Percentiles rank a stretch among this genome's conserved stretches.
These are phyloP conservation scores for Kalaharituber pfeilii DNA, from an alignment of 2,329 filamentous ascomycete genomes.

Conservation along the genomic window DNA sequence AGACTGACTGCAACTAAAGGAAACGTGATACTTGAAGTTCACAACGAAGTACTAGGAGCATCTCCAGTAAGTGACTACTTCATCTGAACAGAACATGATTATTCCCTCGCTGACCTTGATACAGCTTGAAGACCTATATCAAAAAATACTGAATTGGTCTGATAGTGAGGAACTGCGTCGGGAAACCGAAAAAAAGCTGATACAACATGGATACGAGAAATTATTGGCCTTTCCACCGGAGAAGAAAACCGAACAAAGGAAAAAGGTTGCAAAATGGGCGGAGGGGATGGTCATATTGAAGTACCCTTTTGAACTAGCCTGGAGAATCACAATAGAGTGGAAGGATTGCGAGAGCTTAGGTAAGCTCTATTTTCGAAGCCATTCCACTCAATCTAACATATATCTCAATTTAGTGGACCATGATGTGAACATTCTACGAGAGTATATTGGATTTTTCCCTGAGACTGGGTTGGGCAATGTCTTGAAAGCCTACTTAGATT, in stretches of 20 bases:
- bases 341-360: conserved; percentile 54
- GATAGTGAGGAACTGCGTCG: conserved; percentile 69
- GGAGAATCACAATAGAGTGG: conserved; percentile 85
- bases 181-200: conserved; percentile 73
- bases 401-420: conserved; percentile 45
- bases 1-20: conserved; percentile 67
- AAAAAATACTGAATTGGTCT: conserved; percentile 75
- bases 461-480: conserved; percentile 67
- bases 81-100: not conserved
- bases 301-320: conserved; percentile 73
- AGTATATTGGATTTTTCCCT: conserved; percentile 72
- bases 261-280: conserved; percentile 58
- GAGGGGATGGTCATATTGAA: conserved; percentile 93
- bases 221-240: conserved; percentile 50
- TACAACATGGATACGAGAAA: conserved; percentile 63
- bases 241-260: conserved; percentile 52
- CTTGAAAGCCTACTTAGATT: conserved; percentile 64
- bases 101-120: conserved; percentile 35
- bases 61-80: conserved; percentile 16
- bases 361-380: conserved; percentile 1
- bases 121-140: conserved; percentile 62
- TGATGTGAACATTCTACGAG: conserved; percentile 58
- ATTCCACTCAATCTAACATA: too few species aligned
- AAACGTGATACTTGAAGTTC: conserved; percentile 74
- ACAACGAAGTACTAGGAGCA: conserved; percentile 56